Evolutionary conservation across 2,329 filamentous ascomycete species (phyloP).

Genomic region (Cyclaneusma minus): DNA sequence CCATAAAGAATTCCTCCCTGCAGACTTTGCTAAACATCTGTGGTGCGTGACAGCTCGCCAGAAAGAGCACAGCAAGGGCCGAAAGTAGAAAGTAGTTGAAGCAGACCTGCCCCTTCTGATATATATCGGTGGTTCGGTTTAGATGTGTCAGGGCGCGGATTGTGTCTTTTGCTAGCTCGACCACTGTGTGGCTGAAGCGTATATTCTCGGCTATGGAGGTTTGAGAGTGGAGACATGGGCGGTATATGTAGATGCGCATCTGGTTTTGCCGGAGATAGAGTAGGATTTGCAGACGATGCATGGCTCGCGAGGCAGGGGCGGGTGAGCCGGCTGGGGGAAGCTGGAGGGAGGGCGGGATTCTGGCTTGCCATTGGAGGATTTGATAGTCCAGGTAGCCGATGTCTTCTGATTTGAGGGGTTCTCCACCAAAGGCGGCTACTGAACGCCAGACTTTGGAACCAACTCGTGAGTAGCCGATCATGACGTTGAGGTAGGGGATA

Average conservation of each 20-base stretch:
- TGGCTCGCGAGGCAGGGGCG: constrained; percentile 21
- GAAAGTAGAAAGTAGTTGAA: constrained; percentile 71
- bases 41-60: constrained; percentile 62
- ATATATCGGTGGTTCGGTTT: constrained; percentile 57
- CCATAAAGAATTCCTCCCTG: constrained; percentile 66
- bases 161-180: constrained; percentile 63
- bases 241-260: constrained; percentile 78
- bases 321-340: constrained; percentile 33
- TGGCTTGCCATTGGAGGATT: constrained; percentile 74
- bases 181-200: constrained; percentile 55
- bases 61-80: constrained; percentile 59
- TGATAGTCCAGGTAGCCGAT: constrained; percentile 72
- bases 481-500: constrained; percentile 58
- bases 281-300: constrained; percentile 64
- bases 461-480: constrained; percentile 73
- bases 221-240: constrained; percentile 71
- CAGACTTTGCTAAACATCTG: constrained; percentile 53
- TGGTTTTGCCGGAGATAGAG: constrained; percentile 80
- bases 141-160: constrained; percentile 56
- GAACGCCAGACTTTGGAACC: constrained; percentile 78
- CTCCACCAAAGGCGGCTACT: constrained; percentile 49
- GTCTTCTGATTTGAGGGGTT: constrained; percentile 54
- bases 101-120: constrained; percentile 56
- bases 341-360: constrained; percentile 47
- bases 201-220: constrained; percentile 69